Conservation (phyloP, 345 rosid species). For the Camelina neglecta region DNA sequence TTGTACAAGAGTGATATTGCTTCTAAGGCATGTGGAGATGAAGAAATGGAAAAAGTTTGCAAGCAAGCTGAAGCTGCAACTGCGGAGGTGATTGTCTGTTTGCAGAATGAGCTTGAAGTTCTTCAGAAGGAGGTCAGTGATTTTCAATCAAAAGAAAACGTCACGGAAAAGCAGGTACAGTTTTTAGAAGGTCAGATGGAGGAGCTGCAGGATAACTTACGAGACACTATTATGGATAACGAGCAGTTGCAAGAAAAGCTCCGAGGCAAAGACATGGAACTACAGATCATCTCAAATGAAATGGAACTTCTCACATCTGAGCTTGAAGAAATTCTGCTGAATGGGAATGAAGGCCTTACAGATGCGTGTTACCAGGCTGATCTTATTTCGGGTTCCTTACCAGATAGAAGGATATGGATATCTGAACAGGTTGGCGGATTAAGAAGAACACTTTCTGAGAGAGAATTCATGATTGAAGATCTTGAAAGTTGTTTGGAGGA, state of each 20-base stretch:
- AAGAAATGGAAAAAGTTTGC: constrained; percentile 69
- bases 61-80: constrained; percentile 91
- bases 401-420: constrained; percentile 84
- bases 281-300: constrained; percentile 63
- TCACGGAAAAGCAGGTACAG: constrained; percentile 48
- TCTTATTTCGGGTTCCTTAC: constrained; percentile 63
- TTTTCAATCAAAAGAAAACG: constrained; percentile 69
- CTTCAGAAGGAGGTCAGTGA: constrained; percentile 81
- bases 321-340: constrained; percentile 69
- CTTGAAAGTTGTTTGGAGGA: constrained; percentile 84
- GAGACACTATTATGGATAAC: constrained; percentile 60
- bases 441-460: constrained; percentile 65
- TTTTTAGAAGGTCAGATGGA: constrained; percentile 59
- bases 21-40: constrained; percentile 70
- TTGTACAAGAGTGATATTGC: constrained; percentile 69
- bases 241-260: constrained; percentile 54
- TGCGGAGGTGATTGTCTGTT: constrained; percentile 87
- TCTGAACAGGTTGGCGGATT: constrained; percentile 80
- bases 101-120: constrained; percentile 86
- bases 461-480: constrained; percentile 77
- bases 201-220: constrained; percentile 56
- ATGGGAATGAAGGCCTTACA: constrained; percentile 68
- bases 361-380: constrained; percentile 78
- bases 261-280: constrained; percentile 63
- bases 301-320: constrained; percentile 78